A percentile compares a stretch with the other conserved stretches of the same genome.
These are phyloP conservation scores for Fusarium sterilihyphosum DNA, from an alignment of 2,329 filamentous ascomycete genomes.

Conservation along the genomic window DNA sequence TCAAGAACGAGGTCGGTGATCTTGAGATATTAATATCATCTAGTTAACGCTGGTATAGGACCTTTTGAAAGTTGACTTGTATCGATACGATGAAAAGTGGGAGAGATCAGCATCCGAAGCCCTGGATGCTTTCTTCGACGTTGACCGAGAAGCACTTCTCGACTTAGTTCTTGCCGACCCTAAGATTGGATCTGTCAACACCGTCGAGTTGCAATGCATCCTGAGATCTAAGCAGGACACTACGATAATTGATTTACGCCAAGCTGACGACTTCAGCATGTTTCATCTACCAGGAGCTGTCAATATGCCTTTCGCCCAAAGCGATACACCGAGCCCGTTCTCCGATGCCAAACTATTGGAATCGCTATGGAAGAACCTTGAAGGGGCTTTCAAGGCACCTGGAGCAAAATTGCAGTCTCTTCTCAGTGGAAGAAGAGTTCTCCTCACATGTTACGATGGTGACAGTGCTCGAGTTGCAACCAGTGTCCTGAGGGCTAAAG, in stretches of 20 bases:
- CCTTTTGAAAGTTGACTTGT: conserved; percentile 38
- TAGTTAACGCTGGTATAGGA: conserved; percentile 20
- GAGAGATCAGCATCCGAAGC: conserved; percentile 32
- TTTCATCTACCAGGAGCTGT: conserved; percentile 56
- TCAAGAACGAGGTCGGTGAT: conserved; percentile 52
- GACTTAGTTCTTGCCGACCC: conserved; percentile 18
- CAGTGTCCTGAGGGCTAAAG: conserved; percentile 62
- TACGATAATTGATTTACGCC: conserved; percentile 57
- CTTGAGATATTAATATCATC: fast-evolving
- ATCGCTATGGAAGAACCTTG: conserved; percentile 58
- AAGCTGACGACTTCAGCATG: conserved; percentile 52
- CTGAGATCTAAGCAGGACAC: conserved; percentile 40
- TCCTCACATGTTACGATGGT: conserved; percentile 64
- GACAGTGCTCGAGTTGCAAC: conserved; percentile 64
- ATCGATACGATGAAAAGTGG: conserved; percentile 44
- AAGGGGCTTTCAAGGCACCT: conserved; percentile 52
- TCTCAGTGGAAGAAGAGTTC: conserved; percentile 48
- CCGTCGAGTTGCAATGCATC: conserved; percentile 3
- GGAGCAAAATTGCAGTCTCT: conserved; percentile 28
- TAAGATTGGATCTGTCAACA: neutral
- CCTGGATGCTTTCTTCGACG: conserved; percentile 17
- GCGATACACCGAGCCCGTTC: conserved; percentile 56
- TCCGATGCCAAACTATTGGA: conserved; percentile 54
- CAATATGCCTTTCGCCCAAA: conserved; percentile 55
- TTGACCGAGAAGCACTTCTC: conserved; percentile 22